A percentile compares a stretch with the other conserved stretches of the same genome.
phyloP scores from a whole-genome alignment of 2,329 filamentous ascomycete species.

The Diaporthe aspalathi region DNA sequence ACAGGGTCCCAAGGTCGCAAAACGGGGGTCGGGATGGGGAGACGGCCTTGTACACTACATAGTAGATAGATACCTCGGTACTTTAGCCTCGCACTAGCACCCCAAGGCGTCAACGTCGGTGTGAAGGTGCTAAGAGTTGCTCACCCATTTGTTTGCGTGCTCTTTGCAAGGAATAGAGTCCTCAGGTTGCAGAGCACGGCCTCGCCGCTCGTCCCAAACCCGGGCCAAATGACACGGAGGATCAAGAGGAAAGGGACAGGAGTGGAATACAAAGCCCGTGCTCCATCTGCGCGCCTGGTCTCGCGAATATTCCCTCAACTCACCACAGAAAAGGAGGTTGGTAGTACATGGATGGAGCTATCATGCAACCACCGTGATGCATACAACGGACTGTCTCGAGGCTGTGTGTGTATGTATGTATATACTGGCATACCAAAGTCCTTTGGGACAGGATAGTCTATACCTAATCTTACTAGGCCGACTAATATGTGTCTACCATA shows the following conservation, averaged over 20 bases:
- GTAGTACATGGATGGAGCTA: not conserved
- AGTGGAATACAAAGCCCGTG: not conserved
- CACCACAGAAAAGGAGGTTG: conserved; percentile 7
- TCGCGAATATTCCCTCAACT: conserved; percentile 13
- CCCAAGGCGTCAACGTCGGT: not conserved
- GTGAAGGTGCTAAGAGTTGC: not conserved
- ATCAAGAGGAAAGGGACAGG: not conserved
- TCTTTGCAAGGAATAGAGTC: not conserved
- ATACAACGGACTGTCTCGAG: too few species aligned
- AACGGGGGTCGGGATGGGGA: conserved; percentile 3
- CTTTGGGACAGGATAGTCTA: too few species aligned
- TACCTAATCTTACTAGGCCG: too few species aligned
- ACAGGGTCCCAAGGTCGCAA: not conserved
- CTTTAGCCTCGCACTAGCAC: conserved; percentile 5
- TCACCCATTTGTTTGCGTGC: conserved; percentile 5
- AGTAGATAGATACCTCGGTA: conserved; percentile 4
- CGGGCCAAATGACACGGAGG: conserved; percentile 17
- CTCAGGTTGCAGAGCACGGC: conserved; percentile 2
- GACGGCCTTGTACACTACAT: too few species aligned
- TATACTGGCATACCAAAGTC: too few species aligned
- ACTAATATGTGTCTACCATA: too few species aligned
- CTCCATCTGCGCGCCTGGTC: not conserved
- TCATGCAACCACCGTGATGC: not conserved
- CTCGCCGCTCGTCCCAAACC: conserved; percentile 5
- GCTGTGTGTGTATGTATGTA: too few species aligned